Base-by-base conservation (phyloP, 2,329 filamentous ascomycete species). In the Dryadomyces quercivorus region DNA sequence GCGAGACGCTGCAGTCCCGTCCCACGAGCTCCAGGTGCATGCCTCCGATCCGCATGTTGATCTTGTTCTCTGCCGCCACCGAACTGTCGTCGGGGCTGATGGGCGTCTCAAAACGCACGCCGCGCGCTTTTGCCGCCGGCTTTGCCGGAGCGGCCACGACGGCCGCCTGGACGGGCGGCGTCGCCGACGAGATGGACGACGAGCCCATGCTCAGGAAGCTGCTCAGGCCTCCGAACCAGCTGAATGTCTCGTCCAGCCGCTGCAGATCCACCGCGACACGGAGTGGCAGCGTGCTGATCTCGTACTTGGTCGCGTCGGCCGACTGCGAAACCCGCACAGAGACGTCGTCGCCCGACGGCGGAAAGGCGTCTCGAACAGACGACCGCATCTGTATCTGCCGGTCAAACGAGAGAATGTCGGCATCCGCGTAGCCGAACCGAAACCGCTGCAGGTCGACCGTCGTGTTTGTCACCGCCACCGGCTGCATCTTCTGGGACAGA, bases 141-240 rank as follows among this genome's bases (percentile, higher is more conserved):
- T 69, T 71, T 10, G 63, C 61, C 4, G 69, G 40, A 68, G 38
- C 70, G 40, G 26, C 26, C 26, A 31, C 26, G 4, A 15, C 22
- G 2, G 31, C 34, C 3, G 66, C 67, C 15, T 43, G 42, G 72
- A 36, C 47, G 4, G 36, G 38, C 21, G 51, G 70, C 1, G 83
- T 80, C 57, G 80, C 85, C 1, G 87, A 90, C 12, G 85, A 81
- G 59, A 95, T 86, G 26, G 26, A 31, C 0, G 92, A 95, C 56
- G 80, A 86, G 58, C 90, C 88, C 66, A 96, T 80, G 62, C 93
- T 94, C 46, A 98, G 72, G 52, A 98, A 85, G 60, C 90, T 89
- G 66, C 91, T 95, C 46, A 98, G 73, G 0, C 93, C 93, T 40
- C 93, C 93, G 68, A 96, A 91, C 76, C 88, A 89, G 55, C 82